These are phyloP conservation scores for Annulohypoxylon nitens DNA, from an alignment of 495 filamentous ascomycete species.

Conservation along the genomic window DNA sequence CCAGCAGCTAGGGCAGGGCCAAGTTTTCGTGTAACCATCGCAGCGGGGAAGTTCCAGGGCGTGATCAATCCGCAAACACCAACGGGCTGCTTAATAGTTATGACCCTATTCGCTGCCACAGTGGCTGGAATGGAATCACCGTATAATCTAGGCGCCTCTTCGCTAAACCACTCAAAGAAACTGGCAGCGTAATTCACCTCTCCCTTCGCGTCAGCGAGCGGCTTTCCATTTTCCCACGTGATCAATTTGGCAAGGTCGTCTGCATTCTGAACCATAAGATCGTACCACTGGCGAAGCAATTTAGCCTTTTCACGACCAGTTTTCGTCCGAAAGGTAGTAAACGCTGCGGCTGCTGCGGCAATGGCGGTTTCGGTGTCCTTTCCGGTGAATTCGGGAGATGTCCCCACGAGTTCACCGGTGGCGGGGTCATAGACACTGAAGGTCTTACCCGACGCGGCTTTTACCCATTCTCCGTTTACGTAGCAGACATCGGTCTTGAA, in stretches of 20 bases:
- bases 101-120: constrained; percentile 77
- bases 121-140: constrained; percentile 82
- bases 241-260: constrained; percentile 92
- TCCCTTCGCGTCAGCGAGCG: constrained; percentile 76
- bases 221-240: constrained; percentile 87
- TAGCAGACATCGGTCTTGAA: constrained; percentile 83
- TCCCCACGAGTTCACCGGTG: constrained; percentile 82
- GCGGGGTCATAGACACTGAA: constrained; percentile 88
- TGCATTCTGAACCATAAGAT: constrained; percentile 86
- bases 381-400: constrained; percentile 82
- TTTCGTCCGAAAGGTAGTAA: constrained; percentile 78
- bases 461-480: constrained; percentile 88
- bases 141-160: constrained; percentile 79
- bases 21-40: constrained; percentile 93
- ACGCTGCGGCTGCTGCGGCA: constrained; percentile 77
- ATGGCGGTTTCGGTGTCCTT: constrained; percentile 84
- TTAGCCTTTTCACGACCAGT: constrained; percentile 85
- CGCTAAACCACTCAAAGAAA: constrained; percentile 87
- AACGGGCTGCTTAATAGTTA: constrained; percentile 86
- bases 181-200: constrained; percentile 79
- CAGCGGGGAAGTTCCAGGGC: constrained; percentile 95
- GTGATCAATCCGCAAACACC: constrained; percentile 96
- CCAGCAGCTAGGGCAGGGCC: constrained; percentile 79
- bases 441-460: constrained; percentile 78
- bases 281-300: constrained; percentile 90